A percentile compares a stretch with the other conserved stretches of the same genome.
Evolutionary conservation across 257 asterid species (phyloP).

Genomic region (Misopates orontium): DNA sequence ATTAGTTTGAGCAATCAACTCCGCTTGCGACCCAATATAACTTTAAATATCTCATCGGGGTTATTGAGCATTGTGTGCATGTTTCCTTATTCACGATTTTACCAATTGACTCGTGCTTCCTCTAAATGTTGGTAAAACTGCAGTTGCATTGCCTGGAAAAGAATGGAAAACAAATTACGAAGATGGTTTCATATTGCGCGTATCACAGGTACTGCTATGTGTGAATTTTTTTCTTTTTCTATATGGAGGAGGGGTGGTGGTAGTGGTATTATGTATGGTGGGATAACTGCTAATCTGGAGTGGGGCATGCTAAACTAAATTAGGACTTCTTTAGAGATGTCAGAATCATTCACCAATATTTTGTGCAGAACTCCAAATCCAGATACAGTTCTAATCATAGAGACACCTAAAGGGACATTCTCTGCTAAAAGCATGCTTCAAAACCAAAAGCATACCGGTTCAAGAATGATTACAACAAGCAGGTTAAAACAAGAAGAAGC

Average conservation of each 20-base stretch:
- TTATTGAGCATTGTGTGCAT: neutral
- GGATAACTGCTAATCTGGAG: neutral
- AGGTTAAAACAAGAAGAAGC: constrained; percentile 68
- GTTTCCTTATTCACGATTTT: neutral
- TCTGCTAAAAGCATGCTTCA: constrained; percentile 79
- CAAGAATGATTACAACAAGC: constrained; percentile 82
- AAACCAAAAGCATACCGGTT: constrained; percentile 67
- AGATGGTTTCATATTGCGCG: constrained; percentile 94
- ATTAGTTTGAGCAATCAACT: constrained; percentile 15
- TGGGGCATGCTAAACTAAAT: neutral
- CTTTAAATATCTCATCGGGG: constrained; percentile 14
- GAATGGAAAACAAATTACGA: constrained; percentile 86
- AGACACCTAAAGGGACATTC: constrained; percentile 83
- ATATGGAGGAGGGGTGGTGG: constrained; percentile 7
- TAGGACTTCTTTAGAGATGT: neutral
- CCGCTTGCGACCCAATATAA: no score
- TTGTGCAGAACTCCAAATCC: constrained; percentile 81
- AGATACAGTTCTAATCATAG: constrained; percentile 84
- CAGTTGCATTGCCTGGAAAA: constrained; percentile 96
- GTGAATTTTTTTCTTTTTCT: neutral
- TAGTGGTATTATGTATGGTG: neutral
- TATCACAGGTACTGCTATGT: constrained; percentile 78
- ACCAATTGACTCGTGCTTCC: constrained; percentile 15
- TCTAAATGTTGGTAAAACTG: constrained; percentile 32
- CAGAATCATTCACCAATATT: constrained; percentile 22